phyloP scores from a whole-genome alignment of 306 rosid genomes.

The Sechiopsis laciniata region DNA sequence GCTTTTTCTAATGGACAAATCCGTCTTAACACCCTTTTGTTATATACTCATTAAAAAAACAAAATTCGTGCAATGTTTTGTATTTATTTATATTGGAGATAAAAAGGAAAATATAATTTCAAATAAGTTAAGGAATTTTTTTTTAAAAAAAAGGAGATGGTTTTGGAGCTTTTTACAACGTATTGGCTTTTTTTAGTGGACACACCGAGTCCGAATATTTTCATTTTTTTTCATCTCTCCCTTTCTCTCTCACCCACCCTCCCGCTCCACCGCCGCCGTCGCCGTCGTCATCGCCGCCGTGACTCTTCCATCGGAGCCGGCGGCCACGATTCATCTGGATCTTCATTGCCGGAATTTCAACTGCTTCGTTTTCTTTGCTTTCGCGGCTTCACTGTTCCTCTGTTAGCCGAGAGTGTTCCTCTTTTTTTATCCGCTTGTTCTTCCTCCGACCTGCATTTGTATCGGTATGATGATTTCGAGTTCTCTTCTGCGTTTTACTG shows the following conservation, averaged over 20 bases:
- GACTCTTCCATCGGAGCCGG: conserved; percentile 10
- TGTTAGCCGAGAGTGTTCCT: conserved; percentile 10
- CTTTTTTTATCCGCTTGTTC: background rate
- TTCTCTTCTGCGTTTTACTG: conserved; percentile 16
- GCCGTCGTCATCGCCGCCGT: conserved; percentile 7
- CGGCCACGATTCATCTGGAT: conserved; percentile 21
- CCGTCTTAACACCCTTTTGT: background rate
- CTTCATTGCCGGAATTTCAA: conserved; percentile 30
- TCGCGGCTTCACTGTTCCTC: conserved; percentile 1
- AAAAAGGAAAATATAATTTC: conserved; percentile 6
- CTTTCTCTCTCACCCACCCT: conserved; percentile 23
- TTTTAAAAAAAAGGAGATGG: conserved; percentile 17
- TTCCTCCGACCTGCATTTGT: conserved; percentile 30
- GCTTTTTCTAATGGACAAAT: background rate
- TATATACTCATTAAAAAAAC: background rate
- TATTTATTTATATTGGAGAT: background rate
- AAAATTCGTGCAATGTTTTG: background rate
- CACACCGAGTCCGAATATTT: conserved; percentile 46
- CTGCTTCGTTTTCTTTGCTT: conserved; percentile 20
- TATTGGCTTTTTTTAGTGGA: conserved; percentile 47
- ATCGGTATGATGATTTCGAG: conserved; percentile 43
- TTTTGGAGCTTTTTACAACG: conserved; percentile 40
- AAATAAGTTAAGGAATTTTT: background rate
- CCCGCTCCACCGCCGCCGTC: conserved; percentile 36
- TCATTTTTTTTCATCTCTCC: conserved; percentile 27